phyloP scores from a whole-genome alignment of 371 early-diverging fungal species.

The Syncephalastrum monosporum region DNA sequence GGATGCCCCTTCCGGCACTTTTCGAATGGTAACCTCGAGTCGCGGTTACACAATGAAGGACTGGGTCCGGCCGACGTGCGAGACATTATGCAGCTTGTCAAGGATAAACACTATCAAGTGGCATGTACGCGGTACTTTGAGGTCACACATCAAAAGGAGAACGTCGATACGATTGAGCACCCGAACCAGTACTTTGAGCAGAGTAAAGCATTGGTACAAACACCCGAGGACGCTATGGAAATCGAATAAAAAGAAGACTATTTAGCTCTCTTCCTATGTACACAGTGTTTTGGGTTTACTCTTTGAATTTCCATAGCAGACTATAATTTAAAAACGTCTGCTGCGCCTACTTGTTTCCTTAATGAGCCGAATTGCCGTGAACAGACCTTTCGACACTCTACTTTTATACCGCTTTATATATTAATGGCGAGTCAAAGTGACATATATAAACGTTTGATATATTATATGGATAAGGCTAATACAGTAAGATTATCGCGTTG shows the following conservation, averaged over 20 bases:
- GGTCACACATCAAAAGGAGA: conserved; percentile 51
- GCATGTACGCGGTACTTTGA: conserved; percentile 93
- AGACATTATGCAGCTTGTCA: conserved; percentile 70
- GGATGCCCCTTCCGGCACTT: conserved; percentile 97
- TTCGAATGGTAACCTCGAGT: conserved; percentile 58
- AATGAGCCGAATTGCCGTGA: too few species aligned
- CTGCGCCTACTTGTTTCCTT: too few species aligned
- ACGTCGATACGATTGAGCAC: conserved; percentile 75
- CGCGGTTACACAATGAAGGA: conserved; percentile 47
- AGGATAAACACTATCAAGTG: conserved; percentile 84
- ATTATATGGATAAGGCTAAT: too few species aligned
- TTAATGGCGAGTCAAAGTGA: too few species aligned
- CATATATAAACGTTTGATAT: too few species aligned
- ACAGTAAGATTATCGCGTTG: too few species aligned
- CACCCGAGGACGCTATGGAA: conserved; percentile 5
- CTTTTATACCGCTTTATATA: too few species aligned
- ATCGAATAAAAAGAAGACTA: conserved; percentile 1
- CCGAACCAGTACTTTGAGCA: conserved; percentile 93
- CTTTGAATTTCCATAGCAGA: too few species aligned
- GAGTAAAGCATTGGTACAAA: conserved; percentile 37
- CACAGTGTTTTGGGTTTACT: too few species aligned
- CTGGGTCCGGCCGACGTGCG: conserved; percentile 52
- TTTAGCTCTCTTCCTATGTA: neutral
- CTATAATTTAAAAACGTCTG: too few species aligned
- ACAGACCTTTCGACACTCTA: too few species aligned